Evolutionary conservation across 2,329 filamentous ascomycete genomes (phyloP).

Genomic region (Thelonectria discophora): DNA sequence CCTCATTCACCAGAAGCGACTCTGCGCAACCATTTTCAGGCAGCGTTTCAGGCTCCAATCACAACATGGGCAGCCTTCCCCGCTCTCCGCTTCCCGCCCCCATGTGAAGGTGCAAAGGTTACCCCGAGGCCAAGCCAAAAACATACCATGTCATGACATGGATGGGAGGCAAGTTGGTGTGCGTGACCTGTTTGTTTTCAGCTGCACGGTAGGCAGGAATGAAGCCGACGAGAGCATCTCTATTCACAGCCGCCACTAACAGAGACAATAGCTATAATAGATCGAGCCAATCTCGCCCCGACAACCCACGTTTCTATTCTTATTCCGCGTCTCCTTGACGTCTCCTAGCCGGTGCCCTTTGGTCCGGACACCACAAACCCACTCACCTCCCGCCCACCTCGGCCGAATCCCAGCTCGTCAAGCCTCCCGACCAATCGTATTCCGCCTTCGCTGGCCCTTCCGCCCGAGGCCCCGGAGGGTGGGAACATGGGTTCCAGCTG

Average conservation of each 20-base stretch:
- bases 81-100: conserved; percentile 21
- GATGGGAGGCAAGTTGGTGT: conserved; percentile 5
- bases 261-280: background rate
- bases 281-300: background rate
- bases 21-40: background rate
- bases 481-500: conserved; percentile 15
- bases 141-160: conserved; percentile 19
- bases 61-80: conserved; percentile 21
- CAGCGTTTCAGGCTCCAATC: conserved; percentile 17
- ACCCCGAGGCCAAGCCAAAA: conserved; percentile 13
- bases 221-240: background rate
- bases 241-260: background rate
- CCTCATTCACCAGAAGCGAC: conserved; percentile 1
- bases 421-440: conserved; percentile 11
- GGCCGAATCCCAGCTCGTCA: conserved; percentile 21
- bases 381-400: conserved; percentile 19
- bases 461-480: conserved; percentile 23
- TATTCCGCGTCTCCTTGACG: background rate
- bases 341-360: conserved; percentile 21
- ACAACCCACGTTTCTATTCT: background rate
- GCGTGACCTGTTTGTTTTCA: conserved; percentile 14
- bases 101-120: conserved; percentile 17
- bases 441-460: conserved; percentile 14
- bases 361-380: conserved; percentile 16
- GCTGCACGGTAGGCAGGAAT: background rate